A percentile compares a stretch with the other conserved stretches of the same genome.
phyloP scores from a whole-genome alignment of 2,329 filamentous ascomycete species.

The Hyphodiscus sp. region DNA sequence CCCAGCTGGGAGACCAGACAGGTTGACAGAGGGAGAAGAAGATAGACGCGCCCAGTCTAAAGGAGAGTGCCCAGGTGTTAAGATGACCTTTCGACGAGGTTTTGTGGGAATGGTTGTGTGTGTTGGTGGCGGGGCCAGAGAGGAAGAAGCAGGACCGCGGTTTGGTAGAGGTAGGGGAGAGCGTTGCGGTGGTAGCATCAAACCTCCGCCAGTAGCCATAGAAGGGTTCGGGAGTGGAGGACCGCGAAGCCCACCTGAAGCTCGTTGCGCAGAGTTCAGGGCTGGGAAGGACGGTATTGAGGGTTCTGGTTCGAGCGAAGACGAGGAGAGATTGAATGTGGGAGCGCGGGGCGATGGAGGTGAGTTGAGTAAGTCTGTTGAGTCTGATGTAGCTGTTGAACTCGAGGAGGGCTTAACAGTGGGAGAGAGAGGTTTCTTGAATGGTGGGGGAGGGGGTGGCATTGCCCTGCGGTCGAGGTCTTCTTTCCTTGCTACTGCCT shows the following conservation, averaged over 20 bases:
- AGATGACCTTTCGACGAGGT: slow-evolving; percentile 63
- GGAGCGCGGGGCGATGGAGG: slow-evolving; percentile 13
- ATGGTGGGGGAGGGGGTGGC: slow-evolving; percentile 31
- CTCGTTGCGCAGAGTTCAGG: slow-evolving; percentile 45
- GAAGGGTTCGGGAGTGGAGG: slow-evolving; percentile 12
- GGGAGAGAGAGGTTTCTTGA: slow-evolving; percentile 21
- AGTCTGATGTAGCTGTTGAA: slow-evolving; percentile 49
- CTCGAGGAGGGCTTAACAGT: slow-evolving; percentile 29
- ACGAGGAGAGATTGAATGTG: slow-evolving; percentile 18
- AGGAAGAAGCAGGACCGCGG: slow-evolving; percentile 34
- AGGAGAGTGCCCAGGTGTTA: slow-evolving; percentile 87
- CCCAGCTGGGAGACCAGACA: slow-evolving; percentile 53
- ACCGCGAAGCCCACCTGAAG: slow-evolving; percentile 26
- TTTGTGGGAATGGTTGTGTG: slow-evolving; percentile 39
- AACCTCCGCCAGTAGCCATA: slow-evolving; percentile 11
- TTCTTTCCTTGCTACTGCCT: slow-evolving; percentile 11
- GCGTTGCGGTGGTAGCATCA: slow-evolving; percentile 22
- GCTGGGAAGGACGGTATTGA: slow-evolving; percentile 39
- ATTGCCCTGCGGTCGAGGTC: slow-evolving; percentile 32
- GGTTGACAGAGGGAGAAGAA: slow-evolving; percentile 53
- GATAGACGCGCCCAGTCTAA: slow-evolving; percentile 90
- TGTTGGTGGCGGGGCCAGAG: slow-evolving; percentile 43
- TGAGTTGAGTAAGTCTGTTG: too few species aligned
- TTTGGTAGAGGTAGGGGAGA: slow-evolving; percentile 36
- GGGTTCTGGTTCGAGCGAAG: slow-evolving; percentile 12